Evolutionary conservation across 2,329 filamentous ascomycete species (phyloP), one percentile per base, ranked within the genome.

Genomic region (Colletotrichum caudatum): DNA sequence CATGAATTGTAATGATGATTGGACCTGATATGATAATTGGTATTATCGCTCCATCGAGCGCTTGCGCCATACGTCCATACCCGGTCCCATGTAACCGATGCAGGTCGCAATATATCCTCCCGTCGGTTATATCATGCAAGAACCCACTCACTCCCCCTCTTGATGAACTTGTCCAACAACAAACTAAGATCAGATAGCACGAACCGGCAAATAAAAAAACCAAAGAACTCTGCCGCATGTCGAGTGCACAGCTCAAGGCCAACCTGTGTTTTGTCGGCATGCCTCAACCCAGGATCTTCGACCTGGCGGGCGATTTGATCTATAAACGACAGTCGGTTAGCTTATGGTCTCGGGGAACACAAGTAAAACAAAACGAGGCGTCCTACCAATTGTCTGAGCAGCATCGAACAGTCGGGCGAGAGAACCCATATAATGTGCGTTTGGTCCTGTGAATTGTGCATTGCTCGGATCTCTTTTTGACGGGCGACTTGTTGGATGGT

Each of bases 261-360:
- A 64, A 99, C 95, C 79, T 98, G 95, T 11, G 96, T 98, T 77
- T 94, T 94, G 76, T 95, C 95, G 23, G 94, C 94, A 81, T 96
- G 94, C 76, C 93, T 93, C 66, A 98, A 88, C 12, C 95, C 95
- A 7, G 95, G 95, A 78, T 98, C 95, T 79, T 98, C 95, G 58
- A 98, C 94, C 84, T 98, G 95, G 75, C 95, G 93, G 64, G 95
- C 94, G 80, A 98, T 95, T 89, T 97, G 94, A 85, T 98, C 94
- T 97, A 76, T 50, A 62, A 18, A 18, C 12, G 4, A 39, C 33
- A 44, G 11, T 41, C 18, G 41, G 16, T 48, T 7, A 14, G 29
- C 6, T 8, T 12, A 35, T 46, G 7, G 9, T 33, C 18, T 23
- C 12, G 11, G 9, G n/a, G 7, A 51, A 37, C 12, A 18, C 29